Evolutionary conservation across 768 basidiomycete species (phyloP).

Genomic region (Leccinellum luteum): DNA sequence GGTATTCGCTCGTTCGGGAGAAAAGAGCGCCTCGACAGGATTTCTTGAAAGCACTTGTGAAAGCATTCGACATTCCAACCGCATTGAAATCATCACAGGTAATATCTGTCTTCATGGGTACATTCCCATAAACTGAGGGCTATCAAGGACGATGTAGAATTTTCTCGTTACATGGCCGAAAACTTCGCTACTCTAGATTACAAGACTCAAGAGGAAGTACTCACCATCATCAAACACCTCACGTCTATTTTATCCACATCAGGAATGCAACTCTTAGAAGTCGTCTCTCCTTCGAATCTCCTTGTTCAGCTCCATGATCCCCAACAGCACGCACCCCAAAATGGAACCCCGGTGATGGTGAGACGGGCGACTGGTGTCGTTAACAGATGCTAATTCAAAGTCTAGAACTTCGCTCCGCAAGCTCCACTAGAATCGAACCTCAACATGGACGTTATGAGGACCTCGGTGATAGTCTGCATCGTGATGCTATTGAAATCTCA

Average conservation of each 20-base stretch:
- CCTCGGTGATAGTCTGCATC: constrained; percentile 77
- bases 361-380: background rate
- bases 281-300: constrained; percentile 67
- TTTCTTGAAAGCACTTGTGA: constrained; percentile 79
- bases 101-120: background rate
- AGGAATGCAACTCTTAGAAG: constrained; percentile 80
- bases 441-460: constrained; percentile 45
- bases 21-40: constrained; percentile 85
- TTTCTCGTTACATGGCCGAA: constrained; percentile 91
- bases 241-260: constrained; percentile 73
- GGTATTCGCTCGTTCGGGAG: constrained; percentile 91
- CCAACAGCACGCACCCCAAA: constrained; percentile 4
- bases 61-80: constrained; percentile 75
- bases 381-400: background rate
- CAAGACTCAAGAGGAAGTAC: constrained; percentile 90
- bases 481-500: constrained; percentile 86
- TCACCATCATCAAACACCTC: constrained; percentile 79
- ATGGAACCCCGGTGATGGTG: constrained; percentile 5
- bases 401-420: constrained; percentile 2
- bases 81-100: constrained; percentile 59
- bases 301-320: constrained; percentile 55
- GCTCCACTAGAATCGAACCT: constrained; percentile 7
- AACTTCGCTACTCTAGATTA: constrained; percentile 92
- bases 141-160: constrained; percentile 73
- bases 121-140: background rate